Evolutionary conservation across 805 yeast species (phyloP), one percentile per base, ranked within the genome.

Genomic region (Teunomyces kruisii): DNA sequence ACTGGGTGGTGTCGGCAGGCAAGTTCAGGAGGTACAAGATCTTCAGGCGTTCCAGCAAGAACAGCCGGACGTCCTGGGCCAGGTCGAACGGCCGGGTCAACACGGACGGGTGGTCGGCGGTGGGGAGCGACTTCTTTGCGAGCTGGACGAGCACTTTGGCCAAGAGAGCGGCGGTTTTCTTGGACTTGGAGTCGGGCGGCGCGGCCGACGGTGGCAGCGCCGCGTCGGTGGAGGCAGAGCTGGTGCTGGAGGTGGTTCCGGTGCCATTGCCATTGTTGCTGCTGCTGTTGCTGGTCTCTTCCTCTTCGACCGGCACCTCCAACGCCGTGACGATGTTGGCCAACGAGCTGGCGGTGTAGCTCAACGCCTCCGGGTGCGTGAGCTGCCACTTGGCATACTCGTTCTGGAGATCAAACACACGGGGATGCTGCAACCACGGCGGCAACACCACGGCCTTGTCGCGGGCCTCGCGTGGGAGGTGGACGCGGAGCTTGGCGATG

Each of bases 1-100:
- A 77, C 64, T 91, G 97, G 1, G 96, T 91, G 5, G 92, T 87
- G 56, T 90, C 97, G 19, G 73, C 72, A 2, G 96, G 91, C 51
- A 91, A 68, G 62, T 88, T 89, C n/a, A 86, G 75, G 64, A 90
- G 69, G 61, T 82, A 88, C 43, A 90, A 62, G n/a, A 88, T 87
- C 56, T 82, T 83, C 3, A 96, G 86, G 45, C 84, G 74, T 61
- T 89, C 96, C 12, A 75, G 67, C 31, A 79, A 61, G 57, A 90
- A 90, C 6, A 80, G 79, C 38, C 77, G 72, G 39, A 84, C 76
- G 56, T 90, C 97, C 33, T 85, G 75, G n/a, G 78, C 76, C 37
- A 85, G 74, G 64, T 91, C 96, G 55, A 83, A 82, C 0, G 97
- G 96, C 44, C 75, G 78, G 3, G 84, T 80, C 39, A 88, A 71